phyloP scores from a whole-genome alignment of 2,329 filamentous ascomycete species.

The Trichoderma semiorbis region DNA sequence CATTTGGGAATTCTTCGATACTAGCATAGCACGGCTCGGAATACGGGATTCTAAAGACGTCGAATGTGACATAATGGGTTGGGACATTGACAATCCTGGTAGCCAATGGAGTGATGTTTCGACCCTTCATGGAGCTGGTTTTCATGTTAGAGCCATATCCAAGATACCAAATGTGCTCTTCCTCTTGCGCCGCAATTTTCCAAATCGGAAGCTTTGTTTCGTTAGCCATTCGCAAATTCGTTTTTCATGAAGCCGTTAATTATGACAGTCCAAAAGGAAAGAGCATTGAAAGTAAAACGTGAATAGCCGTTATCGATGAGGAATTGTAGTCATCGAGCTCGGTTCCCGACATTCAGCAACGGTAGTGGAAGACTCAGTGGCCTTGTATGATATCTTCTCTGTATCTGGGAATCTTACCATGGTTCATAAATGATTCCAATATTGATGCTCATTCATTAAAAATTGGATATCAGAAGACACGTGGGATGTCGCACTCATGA shows the following conservation, averaged over 20 bases:
- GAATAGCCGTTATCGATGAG: not conserved
- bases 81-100: conserved; percentile 14
- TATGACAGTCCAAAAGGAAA: not conserved
- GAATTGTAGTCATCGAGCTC: not conserved
- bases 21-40: conserved; percentile 17
- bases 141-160: conserved; percentile 20
- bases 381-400: not conserved
- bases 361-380: not conserved
- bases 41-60: conserved; percentile 17
- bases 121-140: conserved; percentile 5
- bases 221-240: not conserved
- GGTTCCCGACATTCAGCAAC: not conserved
- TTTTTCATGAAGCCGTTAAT: not conserved
- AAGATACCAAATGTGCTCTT: conserved; percentile 10
- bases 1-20: conserved; percentile 5
- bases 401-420: not conserved
- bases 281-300: not conserved
- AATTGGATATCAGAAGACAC: not conserved
- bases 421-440: not conserved
- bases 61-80: conserved; percentile 16
- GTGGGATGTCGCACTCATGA: not conserved
- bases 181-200: not conserved
- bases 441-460: not conserved
- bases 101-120: conserved; percentile 11
- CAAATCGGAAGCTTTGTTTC: not conserved